phyloP scores from a whole-genome alignment of 2,329 filamentous ascomycete species.

The Sordariomycetes sp. region DNA sequence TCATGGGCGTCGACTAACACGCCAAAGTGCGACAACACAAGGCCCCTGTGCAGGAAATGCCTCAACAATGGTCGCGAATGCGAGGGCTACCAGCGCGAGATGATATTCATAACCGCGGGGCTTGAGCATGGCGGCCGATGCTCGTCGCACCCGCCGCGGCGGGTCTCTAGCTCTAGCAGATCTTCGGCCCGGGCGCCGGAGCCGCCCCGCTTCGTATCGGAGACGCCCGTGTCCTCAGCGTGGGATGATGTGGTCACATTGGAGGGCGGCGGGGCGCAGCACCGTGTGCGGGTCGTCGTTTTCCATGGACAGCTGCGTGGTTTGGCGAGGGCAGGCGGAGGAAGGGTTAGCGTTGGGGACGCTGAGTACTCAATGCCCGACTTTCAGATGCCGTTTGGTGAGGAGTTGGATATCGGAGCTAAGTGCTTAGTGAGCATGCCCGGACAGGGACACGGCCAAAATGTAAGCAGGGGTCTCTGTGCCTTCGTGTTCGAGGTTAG shows the following conservation, averaged over 20 bases:
- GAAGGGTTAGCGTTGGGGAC: slow-evolving; percentile 9
- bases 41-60: slow-evolving; percentile 48
- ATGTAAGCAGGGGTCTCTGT: slow-evolving; percentile 24
- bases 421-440: slow-evolving; percentile 30
- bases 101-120: slow-evolving; percentile 51
- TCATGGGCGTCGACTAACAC: not conserved
- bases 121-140: slow-evolving; percentile 38
- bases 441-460: slow-evolving; percentile 16
- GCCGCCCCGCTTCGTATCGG: slow-evolving; percentile 3
- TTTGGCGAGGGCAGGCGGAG: slow-evolving; percentile 14
- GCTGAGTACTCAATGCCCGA: slow-evolving; percentile 15
- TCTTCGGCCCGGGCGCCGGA: slow-evolving; percentile 7
- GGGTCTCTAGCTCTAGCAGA: slow-evolving; percentile 7
- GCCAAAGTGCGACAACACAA: slow-evolving; percentile 45
- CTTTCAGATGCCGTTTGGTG: slow-evolving; percentile 19
- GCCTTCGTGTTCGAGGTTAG: slow-evolving; percentile 41
- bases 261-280: slow-evolving; percentile 17
- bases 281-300: slow-evolving; percentile 26
- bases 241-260: slow-evolving; percentile 35
- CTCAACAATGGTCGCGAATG: slow-evolving; percentile 41
- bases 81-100: slow-evolving; percentile 48
- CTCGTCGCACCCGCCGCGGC: slow-evolving; percentile 38
- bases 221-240: slow-evolving; percentile 28
- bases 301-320: slow-evolving; percentile 26
- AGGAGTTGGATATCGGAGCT: slow-evolving; percentile 25